Evolutionary conservation across 1,284 basidiomycete genomes (phyloP).

Genomic region (Sutorius eximius): DNA sequence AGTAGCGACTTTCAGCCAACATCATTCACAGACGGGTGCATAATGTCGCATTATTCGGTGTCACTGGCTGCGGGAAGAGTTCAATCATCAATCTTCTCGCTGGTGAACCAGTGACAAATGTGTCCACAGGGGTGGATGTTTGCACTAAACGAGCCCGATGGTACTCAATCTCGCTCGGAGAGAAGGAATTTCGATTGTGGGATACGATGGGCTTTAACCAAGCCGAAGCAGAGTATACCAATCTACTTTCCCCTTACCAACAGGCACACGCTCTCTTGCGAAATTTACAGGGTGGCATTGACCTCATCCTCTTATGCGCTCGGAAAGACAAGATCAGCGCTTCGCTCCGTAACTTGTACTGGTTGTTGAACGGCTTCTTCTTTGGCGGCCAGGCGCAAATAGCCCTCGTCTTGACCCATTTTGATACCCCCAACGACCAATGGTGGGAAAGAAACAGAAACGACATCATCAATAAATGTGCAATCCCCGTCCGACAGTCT

Average conservation of each 20-base stretch:
- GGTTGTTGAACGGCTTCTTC: slow-evolving; percentile 28
- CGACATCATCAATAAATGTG: slow-evolving; percentile 19
- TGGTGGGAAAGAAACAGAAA: slow-evolving; percentile 32
- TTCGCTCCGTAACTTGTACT: slow-evolving; percentile 30
- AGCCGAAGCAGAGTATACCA: slow-evolving; percentile 14
- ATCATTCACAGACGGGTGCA: slow-evolving; percentile 21
- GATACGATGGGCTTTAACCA: slow-evolving; percentile 32
- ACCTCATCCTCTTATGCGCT: slow-evolving; percentile 28
- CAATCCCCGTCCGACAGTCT: slow-evolving; percentile 18
- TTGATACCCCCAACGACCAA: slow-evolving; percentile 25
- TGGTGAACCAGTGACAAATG: slow-evolving; percentile 16
- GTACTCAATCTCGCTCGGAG: slow-evolving; percentile 24
- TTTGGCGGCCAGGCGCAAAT: slow-evolving; percentile 32
- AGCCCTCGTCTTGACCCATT: slow-evolving; percentile 39
- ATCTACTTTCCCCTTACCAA: slow-evolving; percentile 27
- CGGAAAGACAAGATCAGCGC: slow-evolving; percentile 27
- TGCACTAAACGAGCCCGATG: slow-evolving; percentile 31
- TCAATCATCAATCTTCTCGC: slow-evolving; percentile 31
- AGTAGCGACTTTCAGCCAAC: slow-evolving; percentile 3
- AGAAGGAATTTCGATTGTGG: slow-evolving; percentile 31
- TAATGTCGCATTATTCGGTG: slow-evolving; percentile 29
- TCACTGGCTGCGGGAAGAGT: slow-evolving; percentile 30
- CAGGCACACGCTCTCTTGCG: slow-evolving; percentile 27
- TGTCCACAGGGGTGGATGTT: slow-evolving; percentile 24
- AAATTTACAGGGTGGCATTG: slow-evolving; percentile 26